Evolutionary conservation across 2,329 filamentous ascomycete genomes (phyloP), one percentile per base, ranked within the genome.

Genomic region (Tolypocladium inflatum): DNA sequence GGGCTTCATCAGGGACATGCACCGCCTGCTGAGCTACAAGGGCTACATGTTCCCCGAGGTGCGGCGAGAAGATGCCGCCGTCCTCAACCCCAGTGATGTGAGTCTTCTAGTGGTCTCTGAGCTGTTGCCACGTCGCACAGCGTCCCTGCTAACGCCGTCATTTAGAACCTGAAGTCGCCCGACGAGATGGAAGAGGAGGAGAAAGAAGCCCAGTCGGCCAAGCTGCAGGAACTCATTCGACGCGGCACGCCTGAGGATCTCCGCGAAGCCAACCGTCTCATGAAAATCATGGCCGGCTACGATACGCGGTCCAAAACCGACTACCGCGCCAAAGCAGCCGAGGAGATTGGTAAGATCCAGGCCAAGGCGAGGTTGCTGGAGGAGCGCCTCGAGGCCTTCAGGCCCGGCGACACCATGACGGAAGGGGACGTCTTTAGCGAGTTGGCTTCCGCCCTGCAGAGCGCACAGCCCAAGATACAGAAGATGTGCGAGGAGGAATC

Each of bases 401-500:
- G 88, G 67, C 82, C 86, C 0, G 93, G 92, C 50, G 93, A 97
- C 66, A 83, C 82, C 59, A 88, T 97, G 75, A 70, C 74, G 23
- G 84, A 87, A 21, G 83, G 83, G 15, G 84, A 87, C 60, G 84
- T 87, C 23, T 87, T 85, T 64, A 82, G 92, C 78, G 94, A 99
- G 78, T 81, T 99, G 57, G 92, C 92, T 6, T 87, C 89, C 63
- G 86, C 94, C 11, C 80, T 99, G 52, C 90, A 91, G 71, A 97
- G 89, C 68, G 94, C 94, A 2, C 94, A 99, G 67, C 94, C 94
- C 10, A 99, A 99, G 77, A 97, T 99, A 63, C 93, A 97, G 71
- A 97, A 91, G 76, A 99, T 99, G 93, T 97, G 93, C 68, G 93
- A 97, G 73, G 94, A 99, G 73, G 94, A 99, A 70, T 97, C 92